These are phyloP conservation scores for Polyporus arcularius DNA, from an alignment of 768 basidiomycete species.

Conservation along the genomic window DNA sequence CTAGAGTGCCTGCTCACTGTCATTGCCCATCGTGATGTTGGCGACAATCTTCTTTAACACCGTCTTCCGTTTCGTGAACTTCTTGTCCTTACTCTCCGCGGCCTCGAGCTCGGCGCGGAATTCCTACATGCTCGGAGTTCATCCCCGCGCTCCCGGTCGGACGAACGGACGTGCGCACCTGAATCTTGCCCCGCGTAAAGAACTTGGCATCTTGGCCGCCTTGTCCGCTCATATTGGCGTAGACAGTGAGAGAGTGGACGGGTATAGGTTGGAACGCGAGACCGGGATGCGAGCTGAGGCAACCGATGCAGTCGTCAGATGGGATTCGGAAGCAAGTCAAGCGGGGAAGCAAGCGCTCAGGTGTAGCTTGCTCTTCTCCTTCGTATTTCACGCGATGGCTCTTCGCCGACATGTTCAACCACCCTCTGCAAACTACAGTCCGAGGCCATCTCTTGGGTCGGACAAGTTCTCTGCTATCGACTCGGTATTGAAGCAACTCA, in stretches of 20 bases:
- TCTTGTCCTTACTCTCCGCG: slow-evolving; percentile 95
- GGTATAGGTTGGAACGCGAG: slow-evolving; percentile 5
- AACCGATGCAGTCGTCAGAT: neutral
- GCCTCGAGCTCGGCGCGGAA: slow-evolving; percentile 90
- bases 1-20: slow-evolving; percentile 66
- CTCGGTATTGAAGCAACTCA: slow-evolving; percentile 61
- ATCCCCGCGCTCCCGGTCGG: neutral
- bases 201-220: slow-evolving; percentile 89
- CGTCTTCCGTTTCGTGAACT: slow-evolving; percentile 89
- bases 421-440: slow-evolving; percentile 8
- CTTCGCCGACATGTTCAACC: slow-evolving; percentile 16
- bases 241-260: neutral
- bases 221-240: slow-evolving; percentile 44
- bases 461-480: slow-evolving; percentile 46
- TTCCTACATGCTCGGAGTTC: slow-evolving; percentile 50
- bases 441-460: slow-evolving; percentile 23
- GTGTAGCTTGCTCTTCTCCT: neutral
- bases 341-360: neutral
- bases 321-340: neutral
- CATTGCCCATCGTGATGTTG: slow-evolving; percentile 99
- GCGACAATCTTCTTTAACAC: slow-evolving; percentile 97
- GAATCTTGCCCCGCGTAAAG: slow-evolving; percentile 90
- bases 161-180: slow-evolving; percentile 47
- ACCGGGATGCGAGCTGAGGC: neutral
- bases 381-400: slow-evolving; percentile 14